These are phyloP conservation scores for Vigna mungo DNA, from an alignment of 306 rosid species.

Conservation along the genomic window DNA sequence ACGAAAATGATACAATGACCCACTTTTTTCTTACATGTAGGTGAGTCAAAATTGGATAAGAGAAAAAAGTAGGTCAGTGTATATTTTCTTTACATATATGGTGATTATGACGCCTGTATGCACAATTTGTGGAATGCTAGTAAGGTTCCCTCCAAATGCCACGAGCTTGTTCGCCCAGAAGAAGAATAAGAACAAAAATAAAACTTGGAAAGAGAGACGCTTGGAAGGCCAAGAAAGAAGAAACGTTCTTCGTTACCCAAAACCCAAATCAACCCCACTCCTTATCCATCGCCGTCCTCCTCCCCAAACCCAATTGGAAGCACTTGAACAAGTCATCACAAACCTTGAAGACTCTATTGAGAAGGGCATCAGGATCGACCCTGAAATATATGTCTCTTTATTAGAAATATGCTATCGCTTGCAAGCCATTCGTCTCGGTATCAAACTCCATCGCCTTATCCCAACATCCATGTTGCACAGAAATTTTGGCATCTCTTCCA, in stretches of 20 bases:
- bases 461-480: constrained; percentile 58
- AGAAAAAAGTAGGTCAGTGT: no score
- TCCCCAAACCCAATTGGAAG: constrained; percentile 68
- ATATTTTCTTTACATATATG: no score
- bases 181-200: constrained; percentile 36
- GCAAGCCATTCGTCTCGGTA: constrained; percentile 58
- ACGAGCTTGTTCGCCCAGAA: constrained; percentile 38
- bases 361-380: constrained; percentile 62
- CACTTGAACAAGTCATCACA: constrained; percentile 67
- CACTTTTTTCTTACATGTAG: no score
- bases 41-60: no score
- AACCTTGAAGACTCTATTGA: constrained; percentile 69
- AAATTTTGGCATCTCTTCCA: constrained; percentile 71
- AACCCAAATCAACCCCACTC: constrained; percentile 74
- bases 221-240: constrained; percentile 47
- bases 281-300: constrained; percentile 59
- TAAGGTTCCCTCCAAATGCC: constrained; percentile 22
- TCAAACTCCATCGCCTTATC: constrained; percentile 71
- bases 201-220: constrained; percentile 38
- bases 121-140: not conserved
- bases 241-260: constrained; percentile 55
- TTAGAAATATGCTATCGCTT: constrained; percentile 76
- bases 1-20: no score
- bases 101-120: not conserved
- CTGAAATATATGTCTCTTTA: constrained; percentile 72